Conservation (phyloP, 257 asterid species). For the Salvia hispanica region DNA sequence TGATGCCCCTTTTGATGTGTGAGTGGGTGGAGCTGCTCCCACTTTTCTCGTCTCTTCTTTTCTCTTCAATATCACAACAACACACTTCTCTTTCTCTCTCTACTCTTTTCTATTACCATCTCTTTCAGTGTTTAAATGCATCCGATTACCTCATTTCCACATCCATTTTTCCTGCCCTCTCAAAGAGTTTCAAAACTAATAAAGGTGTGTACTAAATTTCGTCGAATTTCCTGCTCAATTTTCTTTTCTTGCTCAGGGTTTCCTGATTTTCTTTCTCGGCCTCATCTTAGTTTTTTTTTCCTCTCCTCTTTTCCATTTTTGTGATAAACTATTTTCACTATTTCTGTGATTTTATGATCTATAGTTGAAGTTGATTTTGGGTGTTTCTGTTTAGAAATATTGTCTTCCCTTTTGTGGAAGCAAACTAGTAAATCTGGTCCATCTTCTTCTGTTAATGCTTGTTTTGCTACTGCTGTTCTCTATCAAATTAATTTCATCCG, state of each 20-base stretch:
- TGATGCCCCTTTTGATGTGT: slow-evolving; percentile 77
- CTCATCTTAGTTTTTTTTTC: not conserved
- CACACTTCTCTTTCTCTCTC: slow-evolving; percentile 4
- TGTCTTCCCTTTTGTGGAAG: slow-evolving; percentile 28
- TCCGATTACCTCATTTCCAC: slow-evolving; percentile 29
- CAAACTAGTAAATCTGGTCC: slow-evolving; percentile 45
- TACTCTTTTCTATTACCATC: slow-evolving; percentile 21
- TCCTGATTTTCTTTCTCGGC: slow-evolving; percentile 16
- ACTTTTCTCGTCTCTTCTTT: slow-evolving; percentile 33
- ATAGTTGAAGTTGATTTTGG: not conserved
- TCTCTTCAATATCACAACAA: too few species aligned
- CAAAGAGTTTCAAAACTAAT: slow-evolving; percentile 15
- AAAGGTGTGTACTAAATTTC: slow-evolving; percentile 28
- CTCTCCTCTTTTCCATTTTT: not conserved
- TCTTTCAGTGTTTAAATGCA: slow-evolving; percentile 33
- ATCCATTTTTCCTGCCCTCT: not conserved
- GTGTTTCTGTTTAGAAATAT: not conserved
- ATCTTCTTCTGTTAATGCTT: slow-evolving; percentile 27
- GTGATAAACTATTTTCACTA: slow-evolving; percentile 8
- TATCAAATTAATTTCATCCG: slow-evolving; percentile 36
- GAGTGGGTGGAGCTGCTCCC: slow-evolving; percentile 71
- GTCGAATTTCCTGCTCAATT: slow-evolving; percentile 6
- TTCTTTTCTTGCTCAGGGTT: slow-evolving; percentile 1
- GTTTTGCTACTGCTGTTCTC: slow-evolving; percentile 49
- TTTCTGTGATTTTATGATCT: slow-evolving; percentile 55